Conservation (phyloP, 2,329 filamentous ascomycete species). For the Teratosphaeriaceae sp. region DNA sequence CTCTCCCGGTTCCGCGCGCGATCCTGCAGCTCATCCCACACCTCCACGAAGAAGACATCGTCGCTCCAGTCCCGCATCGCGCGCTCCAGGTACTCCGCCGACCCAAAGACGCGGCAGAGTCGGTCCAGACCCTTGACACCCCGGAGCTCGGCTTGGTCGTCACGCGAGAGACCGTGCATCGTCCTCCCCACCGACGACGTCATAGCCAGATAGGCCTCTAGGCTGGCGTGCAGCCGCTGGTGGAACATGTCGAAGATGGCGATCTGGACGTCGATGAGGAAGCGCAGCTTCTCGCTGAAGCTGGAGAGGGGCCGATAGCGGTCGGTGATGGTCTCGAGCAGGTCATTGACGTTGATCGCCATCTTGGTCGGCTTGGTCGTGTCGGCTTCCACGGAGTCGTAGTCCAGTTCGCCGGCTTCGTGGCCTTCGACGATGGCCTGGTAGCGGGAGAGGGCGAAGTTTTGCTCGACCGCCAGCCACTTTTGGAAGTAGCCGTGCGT, state of each 20-base stretch:
- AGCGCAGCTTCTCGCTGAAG: slow-evolving; percentile 82
- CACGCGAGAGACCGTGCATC: slow-evolving; percentile 69
- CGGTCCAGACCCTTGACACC: slow-evolving; percentile 80
- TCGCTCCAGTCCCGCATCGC: slow-evolving; percentile 91
- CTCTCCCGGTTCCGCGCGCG: slow-evolving; percentile 50
- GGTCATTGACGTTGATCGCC: slow-evolving; percentile 78
- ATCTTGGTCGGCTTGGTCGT: slow-evolving; percentile 90
- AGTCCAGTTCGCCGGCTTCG: slow-evolving; percentile 81
- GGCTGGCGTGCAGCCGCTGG: slow-evolving; percentile 65
- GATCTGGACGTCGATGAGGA: slow-evolving; percentile 90
- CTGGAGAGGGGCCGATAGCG: slow-evolving; percentile 76
- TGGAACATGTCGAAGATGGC: slow-evolving; percentile 87
- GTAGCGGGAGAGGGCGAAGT: slow-evolving; percentile 82
- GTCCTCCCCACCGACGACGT: slow-evolving; percentile 83
- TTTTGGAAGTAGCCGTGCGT: slow-evolving; percentile 68
- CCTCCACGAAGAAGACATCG: slow-evolving; percentile 85
- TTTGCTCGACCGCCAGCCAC: slow-evolving; percentile 86
- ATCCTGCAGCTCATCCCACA: slow-evolving; percentile 84
- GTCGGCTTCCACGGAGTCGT: slow-evolving; percentile 67
- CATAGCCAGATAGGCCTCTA: slow-evolving; percentile 81
- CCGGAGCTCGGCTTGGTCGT: slow-evolving; percentile 71
- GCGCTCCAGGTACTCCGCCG: slow-evolving; percentile 82
- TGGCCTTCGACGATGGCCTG: slow-evolving; percentile 69
- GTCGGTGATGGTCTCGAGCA: slow-evolving; percentile 78
- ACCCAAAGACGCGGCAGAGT: slow-evolving; percentile 86